These are phyloP conservation scores for Chalciporus piperatus DNA, from an alignment of 768 basidiomycete species.

Conservation along the genomic window DNA sequence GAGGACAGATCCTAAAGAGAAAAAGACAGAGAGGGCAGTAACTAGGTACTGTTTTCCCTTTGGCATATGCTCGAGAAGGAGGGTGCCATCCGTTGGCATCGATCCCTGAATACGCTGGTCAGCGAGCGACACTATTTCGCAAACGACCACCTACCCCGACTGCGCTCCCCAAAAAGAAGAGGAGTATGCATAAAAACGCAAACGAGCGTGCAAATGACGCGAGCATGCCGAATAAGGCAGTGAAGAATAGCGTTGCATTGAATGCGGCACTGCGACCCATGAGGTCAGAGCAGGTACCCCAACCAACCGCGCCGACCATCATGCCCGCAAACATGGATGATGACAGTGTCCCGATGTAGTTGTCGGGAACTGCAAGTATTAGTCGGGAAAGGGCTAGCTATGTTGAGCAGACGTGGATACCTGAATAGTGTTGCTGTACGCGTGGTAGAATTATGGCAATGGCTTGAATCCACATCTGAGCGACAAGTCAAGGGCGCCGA, in stretches of 20 bases:
- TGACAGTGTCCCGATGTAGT: slow-evolving; percentile 76
- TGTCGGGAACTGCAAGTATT: slow-evolving; percentile 57
- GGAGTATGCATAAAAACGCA: slow-evolving; percentile 60
- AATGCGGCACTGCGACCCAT: slow-evolving; percentile 88
- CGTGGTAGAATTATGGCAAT: slow-evolving; percentile 94
- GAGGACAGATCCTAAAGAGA: slow-evolving; percentile 88
- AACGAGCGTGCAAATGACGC: slow-evolving; percentile 76
- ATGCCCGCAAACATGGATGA: slow-evolving; percentile 94
- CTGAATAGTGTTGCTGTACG: slow-evolving; percentile 84
- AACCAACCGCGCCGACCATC: slow-evolving; percentile 92
- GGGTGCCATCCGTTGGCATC: slow-evolving; percentile 96
- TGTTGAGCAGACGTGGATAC: slow-evolving; percentile 37
- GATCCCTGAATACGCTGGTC: slow-evolving; percentile 56
- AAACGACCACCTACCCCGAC: slow-evolving; percentile 68
- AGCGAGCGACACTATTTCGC: background rate
- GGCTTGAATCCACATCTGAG: slow-evolving; percentile 92
- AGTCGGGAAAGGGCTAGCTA: slow-evolving; percentile 14
- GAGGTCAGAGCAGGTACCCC: slow-evolving; percentile 93
- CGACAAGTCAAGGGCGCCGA: slow-evolving; percentile 25
- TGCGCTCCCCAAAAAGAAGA: slow-evolving; percentile 89
- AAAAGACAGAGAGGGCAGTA: slow-evolving; percentile 91
- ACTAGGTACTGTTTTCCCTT: slow-evolving; percentile 89
- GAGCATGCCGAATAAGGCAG: slow-evolving; percentile 81
- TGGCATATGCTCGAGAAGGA: slow-evolving; percentile 90
- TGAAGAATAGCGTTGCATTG: slow-evolving; percentile 89